Conservation (phyloP, 148 eudicot species). For the Diospyros lotus region DNA sequence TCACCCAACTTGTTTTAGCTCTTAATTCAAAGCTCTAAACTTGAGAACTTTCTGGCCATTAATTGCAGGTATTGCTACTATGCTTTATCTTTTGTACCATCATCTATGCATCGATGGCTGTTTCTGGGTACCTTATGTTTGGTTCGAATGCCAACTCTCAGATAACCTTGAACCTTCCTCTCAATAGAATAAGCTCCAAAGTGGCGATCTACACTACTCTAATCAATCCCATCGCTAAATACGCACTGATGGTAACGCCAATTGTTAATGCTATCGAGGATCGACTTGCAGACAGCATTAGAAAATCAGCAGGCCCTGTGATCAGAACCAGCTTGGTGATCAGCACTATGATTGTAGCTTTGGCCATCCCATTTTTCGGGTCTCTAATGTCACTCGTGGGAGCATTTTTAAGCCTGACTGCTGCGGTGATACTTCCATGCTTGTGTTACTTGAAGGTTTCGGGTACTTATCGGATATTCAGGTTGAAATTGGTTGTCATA, state of each 20-base stretch:
- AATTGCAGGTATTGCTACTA: constrained; percentile 37
- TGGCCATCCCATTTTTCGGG: constrained; percentile 43
- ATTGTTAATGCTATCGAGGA: constrained; percentile 37
- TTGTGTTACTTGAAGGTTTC: constrained; percentile 56
- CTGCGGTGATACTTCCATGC: constrained; percentile 44
- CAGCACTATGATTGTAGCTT: constrained; percentile 40
- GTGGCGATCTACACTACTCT: constrained; percentile 51
- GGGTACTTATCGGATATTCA: constrained; percentile 11
- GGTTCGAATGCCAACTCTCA: constrained; percentile 42
- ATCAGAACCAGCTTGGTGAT: constrained; percentile 34
- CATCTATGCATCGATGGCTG: constrained; percentile 44
- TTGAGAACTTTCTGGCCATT: not conserved
- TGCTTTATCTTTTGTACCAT: constrained; percentile 45
- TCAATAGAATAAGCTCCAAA: constrained; percentile 30
- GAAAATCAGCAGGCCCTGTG: constrained; percentile 21
- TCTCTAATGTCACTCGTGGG: constrained; percentile 48
- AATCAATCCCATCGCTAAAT: constrained; percentile 48
- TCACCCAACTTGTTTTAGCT: not conserved
- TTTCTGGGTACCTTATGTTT: constrained; percentile 46
- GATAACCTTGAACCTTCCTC: constrained; percentile 47
- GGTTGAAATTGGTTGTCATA: constrained; percentile 24
- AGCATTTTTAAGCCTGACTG: constrained; percentile 39
- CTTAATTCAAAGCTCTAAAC: not conserved
- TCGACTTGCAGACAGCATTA: constrained; percentile 28
- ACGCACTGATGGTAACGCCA: constrained; percentile 49